These are phyloP conservation scores for Barnettozyma sp. DNA, from an alignment of 805 yeast genomes.

Conservation along the genomic window DNA sequence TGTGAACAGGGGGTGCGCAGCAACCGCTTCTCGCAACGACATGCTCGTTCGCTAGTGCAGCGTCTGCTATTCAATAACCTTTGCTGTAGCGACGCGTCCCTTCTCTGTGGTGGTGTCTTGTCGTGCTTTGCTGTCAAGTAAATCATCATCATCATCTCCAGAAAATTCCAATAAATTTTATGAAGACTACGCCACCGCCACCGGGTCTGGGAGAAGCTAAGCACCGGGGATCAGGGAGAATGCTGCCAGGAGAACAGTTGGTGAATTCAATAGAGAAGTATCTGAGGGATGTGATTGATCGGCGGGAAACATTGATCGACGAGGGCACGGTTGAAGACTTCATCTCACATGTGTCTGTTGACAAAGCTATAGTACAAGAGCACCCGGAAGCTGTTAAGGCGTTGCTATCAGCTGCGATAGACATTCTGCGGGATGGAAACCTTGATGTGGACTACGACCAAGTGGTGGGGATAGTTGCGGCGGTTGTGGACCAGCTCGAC, in stretches of 20 bases:
- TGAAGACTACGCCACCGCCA: too few relatives aligned
- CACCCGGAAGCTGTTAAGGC: slow-evolving; percentile 6
- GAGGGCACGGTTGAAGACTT: neutral
- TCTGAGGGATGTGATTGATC: slow-evolving; percentile 1
- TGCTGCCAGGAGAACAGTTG: slow-evolving; percentile 3
- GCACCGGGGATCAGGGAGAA: too few relatives aligned
- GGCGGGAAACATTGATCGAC: neutral
- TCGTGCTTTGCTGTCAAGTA: too few relatives aligned
- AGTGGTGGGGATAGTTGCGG: slow-evolving; percentile 15
- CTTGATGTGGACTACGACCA: slow-evolving; percentile 12
- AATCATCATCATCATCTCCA: too few relatives aligned
- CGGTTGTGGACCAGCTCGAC: slow-evolving; percentile 10
- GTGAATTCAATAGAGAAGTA: slow-evolving; percentile 4
- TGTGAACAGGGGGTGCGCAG: slow-evolving; percentile 22
- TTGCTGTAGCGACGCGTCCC: too few relatives aligned
- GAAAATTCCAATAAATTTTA: too few relatives aligned
- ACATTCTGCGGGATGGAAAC: slow-evolving; percentile 6
- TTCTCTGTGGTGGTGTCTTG: too few relatives aligned
- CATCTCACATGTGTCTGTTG: slow-evolving; percentile 6
- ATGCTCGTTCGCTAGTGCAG: neutral
- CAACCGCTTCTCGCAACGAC: slow-evolving; percentile 17
- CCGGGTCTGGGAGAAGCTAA: too few relatives aligned
- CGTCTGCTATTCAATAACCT: too few relatives aligned
- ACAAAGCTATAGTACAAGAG: slow-evolving; percentile 7
- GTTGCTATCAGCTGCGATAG: slow-evolving; percentile 3